phyloP scores from a whole-genome alignment of 106 monocot species.

The Dendrobium chrysotoxum region DNA sequence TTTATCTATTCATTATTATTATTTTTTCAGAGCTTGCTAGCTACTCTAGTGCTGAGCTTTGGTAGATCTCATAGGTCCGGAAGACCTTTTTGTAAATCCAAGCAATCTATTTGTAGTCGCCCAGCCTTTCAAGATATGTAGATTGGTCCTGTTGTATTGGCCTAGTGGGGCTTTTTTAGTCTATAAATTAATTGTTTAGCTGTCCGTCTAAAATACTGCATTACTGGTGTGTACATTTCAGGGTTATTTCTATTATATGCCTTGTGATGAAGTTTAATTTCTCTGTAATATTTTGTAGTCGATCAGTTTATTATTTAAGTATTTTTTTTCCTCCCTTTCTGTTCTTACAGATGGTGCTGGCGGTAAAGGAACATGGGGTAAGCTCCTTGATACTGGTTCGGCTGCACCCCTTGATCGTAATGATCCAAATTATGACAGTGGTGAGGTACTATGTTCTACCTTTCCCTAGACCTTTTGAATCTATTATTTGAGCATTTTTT shows the following conservation, averaged over 20 bases:
- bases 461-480: not conserved
- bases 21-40: not conserved
- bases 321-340: not conserved
- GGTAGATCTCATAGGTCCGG: too few relatives aligned
- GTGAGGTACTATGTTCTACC: conserved; percentile 50
- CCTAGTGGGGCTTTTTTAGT: not conserved
- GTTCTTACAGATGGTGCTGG: conserved; percentile 73
- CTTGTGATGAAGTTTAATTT: not conserved
- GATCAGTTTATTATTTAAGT: not conserved
- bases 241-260: not conserved
- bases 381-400: conserved; percentile 64
- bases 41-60: not conserved
- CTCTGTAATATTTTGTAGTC: too few relatives aligned
- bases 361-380: conserved; percentile 99
- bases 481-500: not conserved
- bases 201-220: not conserved
- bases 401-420: conserved; percentile 61
- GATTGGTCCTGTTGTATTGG: not conserved
- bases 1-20: not conserved
- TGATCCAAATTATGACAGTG: conserved; percentile 98
- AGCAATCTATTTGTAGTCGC: too few relatives aligned
- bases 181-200: not conserved
- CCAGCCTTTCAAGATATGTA: too few relatives aligned
- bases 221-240: not conserved
- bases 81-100: too few relatives aligned